Conservation (phyloP, 129 eudicot genomes). For the Solidago caesia region DNA sequence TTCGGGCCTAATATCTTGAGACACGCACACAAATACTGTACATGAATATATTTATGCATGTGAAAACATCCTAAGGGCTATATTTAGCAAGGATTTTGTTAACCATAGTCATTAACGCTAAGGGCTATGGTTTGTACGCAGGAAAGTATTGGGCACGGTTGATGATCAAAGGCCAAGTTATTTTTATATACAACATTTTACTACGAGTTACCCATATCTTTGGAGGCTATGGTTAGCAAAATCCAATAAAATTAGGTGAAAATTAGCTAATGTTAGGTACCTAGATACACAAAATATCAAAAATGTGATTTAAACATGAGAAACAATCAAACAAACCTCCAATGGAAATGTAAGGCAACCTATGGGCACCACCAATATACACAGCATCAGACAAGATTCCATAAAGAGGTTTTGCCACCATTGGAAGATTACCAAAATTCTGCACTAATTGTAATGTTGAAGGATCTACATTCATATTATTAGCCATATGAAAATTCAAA, state of each 20-base stretch:
- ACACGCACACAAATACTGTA: not conserved
- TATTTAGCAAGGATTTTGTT: too few species aligned
- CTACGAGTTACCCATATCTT: too few species aligned
- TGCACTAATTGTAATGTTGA: slow-evolving; percentile 88
- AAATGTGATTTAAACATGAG: slow-evolving; percentile 19
- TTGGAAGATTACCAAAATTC: slow-evolving; percentile 64
- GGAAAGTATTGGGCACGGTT: too few species aligned
- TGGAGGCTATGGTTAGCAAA: not conserved
- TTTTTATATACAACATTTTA: too few species aligned
- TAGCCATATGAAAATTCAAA: slow-evolving; percentile 76
- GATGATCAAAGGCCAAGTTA: too few species aligned
- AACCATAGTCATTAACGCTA: too few species aligned
- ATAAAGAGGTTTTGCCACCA: slow-evolving; percentile 90
- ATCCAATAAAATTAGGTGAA: slow-evolving; percentile 22
- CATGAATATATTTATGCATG: too few species aligned
- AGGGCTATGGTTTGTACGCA: too few species aligned
- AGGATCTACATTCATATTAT: slow-evolving; percentile 66
- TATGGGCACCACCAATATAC: slow-evolving; percentile 74
- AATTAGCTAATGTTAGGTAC: slow-evolving; percentile 10
- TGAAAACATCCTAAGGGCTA: too few species aligned
- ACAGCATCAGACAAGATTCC: slow-evolving; percentile 94
- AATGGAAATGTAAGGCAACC: slow-evolving; percentile 78
- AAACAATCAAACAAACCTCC: slow-evolving; percentile 76
- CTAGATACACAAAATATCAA: slow-evolving; percentile 7
- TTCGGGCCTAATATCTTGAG: too few species aligned